phyloP scores from a whole-genome alignment of 192 early-diverging fungal genomes.

The Mortierella antarctica region DNA sequence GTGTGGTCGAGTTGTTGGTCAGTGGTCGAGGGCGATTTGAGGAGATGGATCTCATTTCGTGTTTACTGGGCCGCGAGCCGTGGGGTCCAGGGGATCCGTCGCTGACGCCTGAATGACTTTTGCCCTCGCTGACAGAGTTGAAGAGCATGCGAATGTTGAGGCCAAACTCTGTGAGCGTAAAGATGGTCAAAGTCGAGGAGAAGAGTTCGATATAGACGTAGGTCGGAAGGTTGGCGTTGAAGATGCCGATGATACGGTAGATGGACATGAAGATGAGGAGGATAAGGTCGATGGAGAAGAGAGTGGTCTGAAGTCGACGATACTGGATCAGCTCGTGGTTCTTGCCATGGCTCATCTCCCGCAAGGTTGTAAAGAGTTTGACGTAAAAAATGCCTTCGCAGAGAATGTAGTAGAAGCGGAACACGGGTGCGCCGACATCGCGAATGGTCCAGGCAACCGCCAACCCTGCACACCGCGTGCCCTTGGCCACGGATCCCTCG shows the following conservation, averaged over 20 bases:
- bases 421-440: slow-evolving; percentile 46
- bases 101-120: neutral
- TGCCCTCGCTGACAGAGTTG: slow-evolving; percentile 18
- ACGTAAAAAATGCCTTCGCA: slow-evolving; percentile 51
- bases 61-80: slow-evolving; percentile 7
- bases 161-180: slow-evolving; percentile 52
- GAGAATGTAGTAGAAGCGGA: slow-evolving; percentile 49
- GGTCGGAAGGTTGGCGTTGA: slow-evolving; percentile 35
- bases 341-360: slow-evolving; percentile 32
- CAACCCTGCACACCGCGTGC: slow-evolving; percentile 24
- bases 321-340: slow-evolving; percentile 41
- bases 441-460: slow-evolving; percentile 45
- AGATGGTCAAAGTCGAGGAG: slow-evolving; percentile 49
- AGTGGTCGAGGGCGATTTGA: slow-evolving; percentile 18
- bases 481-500: slow-evolving; percentile 38
- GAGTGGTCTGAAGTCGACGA: slow-evolving; percentile 43
- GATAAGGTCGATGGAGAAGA: slow-evolving; percentile 45
- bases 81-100: neutral
- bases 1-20: slow-evolving; percentile 41
- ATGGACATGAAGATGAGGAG: slow-evolving; percentile 48
- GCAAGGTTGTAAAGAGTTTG: slow-evolving; percentile 42
- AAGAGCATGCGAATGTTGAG: slow-evolving; percentile 53
- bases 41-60: slow-evolving; percentile 24
- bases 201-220: slow-evolving; percentile 53
- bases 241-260: slow-evolving; percentile 49